phyloP scores from a whole-genome alignment of 306 rosid species.

The Begonia fuchsioides region DNA sequence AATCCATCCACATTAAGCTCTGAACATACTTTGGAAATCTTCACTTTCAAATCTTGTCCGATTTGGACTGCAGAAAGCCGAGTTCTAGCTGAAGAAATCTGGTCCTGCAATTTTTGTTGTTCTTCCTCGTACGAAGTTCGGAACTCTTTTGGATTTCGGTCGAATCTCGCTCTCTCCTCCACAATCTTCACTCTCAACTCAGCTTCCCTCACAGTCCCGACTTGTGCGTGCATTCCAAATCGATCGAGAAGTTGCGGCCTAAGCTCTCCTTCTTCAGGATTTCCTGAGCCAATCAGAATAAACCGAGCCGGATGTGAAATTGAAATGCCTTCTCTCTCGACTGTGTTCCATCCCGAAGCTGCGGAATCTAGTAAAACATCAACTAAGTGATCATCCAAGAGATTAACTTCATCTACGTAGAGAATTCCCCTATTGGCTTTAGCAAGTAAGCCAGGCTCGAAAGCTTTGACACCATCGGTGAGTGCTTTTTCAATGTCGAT shows the following conservation, averaged over 20 bases:
- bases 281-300: constrained; percentile 85
- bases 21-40: constrained; percentile 72
- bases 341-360: constrained; percentile 98
- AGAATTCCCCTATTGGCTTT: constrained; percentile 95
- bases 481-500: constrained; percentile 95
- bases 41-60: constrained; percentile 67
- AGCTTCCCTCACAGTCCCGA: constrained; percentile 89
- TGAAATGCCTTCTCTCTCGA: constrained; percentile 93
- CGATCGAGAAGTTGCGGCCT: constrained; percentile 93
- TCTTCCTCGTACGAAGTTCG: constrained; percentile 43
- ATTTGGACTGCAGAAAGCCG: constrained; percentile 51
- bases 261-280: constrained; percentile 98
- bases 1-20: constrained; percentile 90
- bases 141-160: constrained; percentile 61
- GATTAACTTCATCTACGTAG: constrained; percentile 90
- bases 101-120: constrained; percentile 65
- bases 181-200: constrained; percentile 93
- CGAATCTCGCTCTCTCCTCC: constrained; percentile 80
- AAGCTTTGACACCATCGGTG: constrained; percentile 88
- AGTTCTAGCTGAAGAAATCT: constrained; percentile 58
- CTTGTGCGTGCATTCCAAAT: constrained; percentile 98
- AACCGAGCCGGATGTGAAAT: constrained; percentile 92
- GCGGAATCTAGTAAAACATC: constrained; percentile 93
- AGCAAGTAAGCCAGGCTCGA: constrained; percentile 87
- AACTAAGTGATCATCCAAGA: constrained; percentile 86